Evolutionary conservation across 192 early-diverging fungal species (phyloP), one percentile per base, ranked within the genome.

Genomic region (Coemansia sp.): DNA sequence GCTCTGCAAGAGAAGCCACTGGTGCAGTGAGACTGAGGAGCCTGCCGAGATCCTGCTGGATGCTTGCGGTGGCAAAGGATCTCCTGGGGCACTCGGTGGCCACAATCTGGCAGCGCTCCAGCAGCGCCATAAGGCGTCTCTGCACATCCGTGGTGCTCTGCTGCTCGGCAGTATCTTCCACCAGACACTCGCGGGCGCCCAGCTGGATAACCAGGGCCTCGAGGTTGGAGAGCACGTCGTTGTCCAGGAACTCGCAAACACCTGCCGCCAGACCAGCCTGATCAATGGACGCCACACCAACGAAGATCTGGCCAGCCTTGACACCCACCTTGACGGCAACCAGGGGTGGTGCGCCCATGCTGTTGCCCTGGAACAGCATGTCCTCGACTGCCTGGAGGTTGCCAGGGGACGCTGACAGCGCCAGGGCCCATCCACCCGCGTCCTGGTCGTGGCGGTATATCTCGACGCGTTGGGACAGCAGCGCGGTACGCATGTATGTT

Each of bases 201-300:
- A 95, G 82, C 67, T 98, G 95, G 58, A 96, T 92, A 19, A 90
- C 67, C 27, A 98, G 69, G 5, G 93, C 87, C 82, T 99, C 96
- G 36, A 99, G 83, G 53, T 94, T 95, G 13, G 91, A 91, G 58
- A 88, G 94, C 5, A 89, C 79, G 34, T 95, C 91, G 55, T 90
- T 91, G 78, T 99, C 96, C 9, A 89, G 65, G 68, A 99, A 97
- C 72, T 97, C 90, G 37, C 85, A 59, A 20, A 96, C 81, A 3
- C 90, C 91, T 17, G 97, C 67, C 15, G 72, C 79, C 10, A 88
- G 80, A 46, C 83, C 80, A 2, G 93, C 88, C 1, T 93, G 85
- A 56, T 99, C 95, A 2, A 89, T 86, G 64, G 90, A 93, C 4
- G 92, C 85, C 5, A 92, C 87, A 1, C 94, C 94, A 26, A 64